phyloP scores from a whole-genome alignment of 345 rosid genomes.

The Citrus sinensis region DNA sequence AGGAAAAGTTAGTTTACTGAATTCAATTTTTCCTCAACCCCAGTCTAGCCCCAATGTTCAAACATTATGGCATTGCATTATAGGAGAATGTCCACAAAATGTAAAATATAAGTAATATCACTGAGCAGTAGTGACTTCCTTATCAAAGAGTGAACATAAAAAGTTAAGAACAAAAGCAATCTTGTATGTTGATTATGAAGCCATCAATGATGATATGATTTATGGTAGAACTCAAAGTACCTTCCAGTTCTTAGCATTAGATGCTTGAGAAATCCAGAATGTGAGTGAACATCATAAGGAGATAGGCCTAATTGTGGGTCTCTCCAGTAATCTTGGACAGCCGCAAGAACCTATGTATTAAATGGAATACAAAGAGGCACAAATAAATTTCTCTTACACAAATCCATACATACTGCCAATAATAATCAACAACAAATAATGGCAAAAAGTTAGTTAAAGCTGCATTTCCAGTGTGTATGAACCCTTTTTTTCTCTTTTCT shows the following conservation, averaged over 20 bases:
- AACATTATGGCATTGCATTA: not conserved
- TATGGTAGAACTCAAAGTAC: constrained; percentile 28
- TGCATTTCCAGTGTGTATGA: not conserved
- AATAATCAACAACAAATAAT: not conserved
- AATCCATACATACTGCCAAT: not conserved
- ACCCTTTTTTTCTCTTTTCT: not conserved
- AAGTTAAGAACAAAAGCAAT: constrained; percentile 1
- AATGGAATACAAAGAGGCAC: constrained; percentile 11
- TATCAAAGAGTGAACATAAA: not conserved
- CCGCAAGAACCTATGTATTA: constrained; percentile 61
- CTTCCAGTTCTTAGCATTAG: constrained; percentile 94
- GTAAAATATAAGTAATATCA: not conserved
- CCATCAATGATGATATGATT: not conserved
- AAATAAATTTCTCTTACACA: not conserved
- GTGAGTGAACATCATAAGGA: constrained; percentile 79
- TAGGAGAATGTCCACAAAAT: not conserved
- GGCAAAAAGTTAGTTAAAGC: not conserved
- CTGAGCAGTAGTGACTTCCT: not conserved
- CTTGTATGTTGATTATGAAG: not conserved
- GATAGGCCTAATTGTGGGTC: constrained; percentile 67
- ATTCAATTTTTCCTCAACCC: not conserved
- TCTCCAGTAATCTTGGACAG: constrained; percentile 85
- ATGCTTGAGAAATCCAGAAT: constrained; percentile 90
- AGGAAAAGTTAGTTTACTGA: not conserved
- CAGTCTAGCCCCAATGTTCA: not conserved